phyloP scores from a whole-genome alignment of 2,329 filamentous ascomycete genomes.

The Apiospora koreana region DNA sequence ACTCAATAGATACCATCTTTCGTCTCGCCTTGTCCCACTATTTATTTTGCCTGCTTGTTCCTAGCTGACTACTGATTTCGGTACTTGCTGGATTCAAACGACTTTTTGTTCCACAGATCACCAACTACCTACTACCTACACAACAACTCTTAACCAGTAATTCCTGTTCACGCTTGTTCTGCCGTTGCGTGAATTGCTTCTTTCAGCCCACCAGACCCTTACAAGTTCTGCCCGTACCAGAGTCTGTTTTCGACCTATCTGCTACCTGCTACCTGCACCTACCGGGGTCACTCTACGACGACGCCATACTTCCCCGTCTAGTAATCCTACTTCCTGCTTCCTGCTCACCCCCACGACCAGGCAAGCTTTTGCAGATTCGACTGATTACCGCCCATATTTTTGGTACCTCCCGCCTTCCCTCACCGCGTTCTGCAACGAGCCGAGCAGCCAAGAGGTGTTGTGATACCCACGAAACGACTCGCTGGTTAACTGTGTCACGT shows the following conservation, averaged over 20 bases:
- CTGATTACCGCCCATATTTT: conserved; percentile 23
- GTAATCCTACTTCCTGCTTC: conserved; percentile 10
- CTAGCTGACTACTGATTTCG: neutral
- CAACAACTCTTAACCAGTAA: neutral
- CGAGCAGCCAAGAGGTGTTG: conserved; percentile 24
- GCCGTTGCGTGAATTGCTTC: neutral
- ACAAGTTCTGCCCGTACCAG: neutral
- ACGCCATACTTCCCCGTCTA: conserved; percentile 14
- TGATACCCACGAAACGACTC: conserved; percentile 23
- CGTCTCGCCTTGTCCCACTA: conserved; percentile 7
- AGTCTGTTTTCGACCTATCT: too few species aligned
- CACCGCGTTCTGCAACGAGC: conserved; percentile 26
- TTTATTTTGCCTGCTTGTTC: neutral
- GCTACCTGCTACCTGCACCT: neutral
- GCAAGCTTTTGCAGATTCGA: conserved; percentile 18
- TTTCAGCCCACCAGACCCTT: neutral
- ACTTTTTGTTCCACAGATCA: conserved; percentile 6
- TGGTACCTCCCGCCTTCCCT: conserved; percentile 23
- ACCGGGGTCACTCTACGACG: neutral
- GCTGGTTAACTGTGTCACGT: conserved; percentile 17
- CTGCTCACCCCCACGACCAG: conserved; percentile 15
- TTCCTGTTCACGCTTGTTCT: neutral
- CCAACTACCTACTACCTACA: neutral
- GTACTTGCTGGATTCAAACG: neutral
- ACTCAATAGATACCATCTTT: neutral